phyloP scores from a whole-genome alignment of 2,329 filamentous ascomycete genomes.

The Claviceps digitariae region DNA sequence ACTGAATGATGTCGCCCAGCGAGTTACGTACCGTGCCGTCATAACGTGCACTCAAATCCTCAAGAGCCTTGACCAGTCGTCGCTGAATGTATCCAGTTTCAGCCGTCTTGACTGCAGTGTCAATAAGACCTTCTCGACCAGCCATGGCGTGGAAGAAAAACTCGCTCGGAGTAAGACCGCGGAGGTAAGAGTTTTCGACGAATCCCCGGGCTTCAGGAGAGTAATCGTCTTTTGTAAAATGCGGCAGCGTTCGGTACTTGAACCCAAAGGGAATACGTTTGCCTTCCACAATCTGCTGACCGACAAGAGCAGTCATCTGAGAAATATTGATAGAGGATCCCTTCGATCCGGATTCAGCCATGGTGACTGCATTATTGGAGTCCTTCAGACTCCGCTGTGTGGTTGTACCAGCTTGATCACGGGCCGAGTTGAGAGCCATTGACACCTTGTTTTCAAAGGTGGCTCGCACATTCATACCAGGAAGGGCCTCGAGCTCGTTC shows the following conservation, averaged over 20 bases:
- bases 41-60: constrained; percentile 96
- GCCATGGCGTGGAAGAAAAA: constrained; percentile 99
- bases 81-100: constrained; percentile 99
- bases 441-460: constrained; percentile 98
- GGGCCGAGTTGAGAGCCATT: constrained; percentile 82
- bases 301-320: constrained; percentile 96
- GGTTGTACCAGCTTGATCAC: constrained; percentile 88
- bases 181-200: constrained; percentile 95
- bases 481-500: constrained; percentile 80
- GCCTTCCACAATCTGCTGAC: constrained; percentile 95
- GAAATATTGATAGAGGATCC: constrained; percentile 99
- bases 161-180: constrained; percentile 85
- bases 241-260: constrained; percentile 91
- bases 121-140: constrained; percentile 98
- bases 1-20: constrained; percentile 89
- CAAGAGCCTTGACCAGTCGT: constrained; percentile 92
- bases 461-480: constrained; percentile 96
- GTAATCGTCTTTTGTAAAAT: constrained; percentile 99
- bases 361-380: constrained; percentile 90
- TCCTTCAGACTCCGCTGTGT: constrained; percentile 91
- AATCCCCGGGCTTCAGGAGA: constrained; percentile 94
- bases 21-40: constrained; percentile 97
- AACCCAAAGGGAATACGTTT: constrained; percentile 99
- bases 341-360: constrained; percentile 94
- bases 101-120: constrained; percentile 98